Evolutionary conservation across 345 rosid species (phyloP), one percentile per base, ranked within the genome.

Genomic region (Melaleuca alternifolia): DNA sequence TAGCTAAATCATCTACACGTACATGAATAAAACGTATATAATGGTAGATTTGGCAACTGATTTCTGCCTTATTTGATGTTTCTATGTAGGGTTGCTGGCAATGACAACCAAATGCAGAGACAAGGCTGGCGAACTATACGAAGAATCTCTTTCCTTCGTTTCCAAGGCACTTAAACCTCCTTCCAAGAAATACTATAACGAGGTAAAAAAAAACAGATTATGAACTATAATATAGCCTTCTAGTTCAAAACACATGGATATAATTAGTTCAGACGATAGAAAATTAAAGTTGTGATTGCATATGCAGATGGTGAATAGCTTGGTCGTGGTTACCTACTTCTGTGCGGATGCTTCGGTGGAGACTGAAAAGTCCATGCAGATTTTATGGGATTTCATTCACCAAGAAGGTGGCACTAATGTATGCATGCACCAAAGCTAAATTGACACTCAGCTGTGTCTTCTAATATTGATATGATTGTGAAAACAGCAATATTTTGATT

Each of bases 311-410:
- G 14, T 10, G 54, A 75, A 82, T 26, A 44, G 62, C 71, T 83
- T 87, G 82, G 88, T 85, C 16, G 51, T 87, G 62, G 51, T 87
- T 57, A 83, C 85, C 23, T 83, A 82, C 54, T 87, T 83, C 82
- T 83, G 85, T 83, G 85, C 62, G 44, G 83, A 51, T 54, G 54
- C 65, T 83, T 83, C 71, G 5, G 83, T 48, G 41, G 88, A 51
- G 61, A 71, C 79, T 51, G 88, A 87, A 85, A 87, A 83, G 51
- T 54, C 85, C 5, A 87, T 87, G 88, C 85, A 83, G 85, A 87
- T 83, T 48, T 51, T 87, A 41, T 87, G 88, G 88, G 85, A 59
- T 52, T 82, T 61, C 41, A 87, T 87, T 28, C 83, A 83, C 52
- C 82, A 51, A 83, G 59, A 15, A 24, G 65, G 41, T 83, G 79